Evolutionary conservation across 176 grass and related monocot species (phyloP).

Genomic region (maize (Zea mays)): Zm-B73-REFERENCE-NAM-5.0 NC_050104.1:156546001-156546500

Average conservation of each 20-base stretch:
- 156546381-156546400: neutral
- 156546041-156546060: neutral
- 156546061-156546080: neutral
- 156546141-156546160: constrained; percentile 99
- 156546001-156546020: neutral
- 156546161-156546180: constrained; percentile 83
- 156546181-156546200: constrained; percentile 92
- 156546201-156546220: constrained; percentile 95
- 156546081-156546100: constrained; percentile 10
- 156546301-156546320: constrained; percentile 21
- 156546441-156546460: no score
- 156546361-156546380: neutral
- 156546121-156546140: neutral
- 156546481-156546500: neutral
- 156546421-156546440: neutral
- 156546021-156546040: neutral
- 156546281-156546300: neutral
- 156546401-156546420: neutral
- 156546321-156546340: neutral
- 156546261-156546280: no score
- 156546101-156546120: neutral
- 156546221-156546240: constrained; percentile 63
- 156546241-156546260: constrained; percentile 15
- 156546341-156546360: neutral
- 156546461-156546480: no score